Percentiles rank a stretch among this genome's conserved stretches.
Evolutionary conservation across 192 early-diverging fungal genomes (phyloP).

Genomic region (Paraglomus brasilianum): DNA sequence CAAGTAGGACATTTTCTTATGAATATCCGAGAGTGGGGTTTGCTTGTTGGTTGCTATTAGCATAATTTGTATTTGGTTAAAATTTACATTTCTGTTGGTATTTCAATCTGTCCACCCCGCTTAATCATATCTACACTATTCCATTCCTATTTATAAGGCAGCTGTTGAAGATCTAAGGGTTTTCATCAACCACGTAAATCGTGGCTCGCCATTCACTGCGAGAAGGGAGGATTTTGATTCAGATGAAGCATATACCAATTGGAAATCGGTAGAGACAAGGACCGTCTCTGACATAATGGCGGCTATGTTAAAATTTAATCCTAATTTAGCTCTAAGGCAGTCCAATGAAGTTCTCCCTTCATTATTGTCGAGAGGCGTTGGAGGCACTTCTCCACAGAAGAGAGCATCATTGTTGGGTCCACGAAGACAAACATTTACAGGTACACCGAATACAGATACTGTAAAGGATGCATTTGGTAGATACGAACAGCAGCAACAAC

Average conservation of each 20-base stretch:
- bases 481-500: conserved; percentile 16
- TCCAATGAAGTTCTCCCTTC: not conserved
- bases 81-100: no score
- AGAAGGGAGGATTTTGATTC: conserved; percentile 27
- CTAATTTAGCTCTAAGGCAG: not conserved
- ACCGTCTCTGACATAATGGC: conserved; percentile 14
- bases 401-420: not conserved
- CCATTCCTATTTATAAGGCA: not conserved
- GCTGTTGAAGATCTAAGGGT: conserved; percentile 21
- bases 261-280: conserved; percentile 27
- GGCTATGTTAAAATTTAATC: not conserved
- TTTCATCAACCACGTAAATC: conserved; percentile 27
- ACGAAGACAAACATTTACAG: not conserved
- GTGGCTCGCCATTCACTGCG: conserved; percentile 20
- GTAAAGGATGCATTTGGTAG: conserved; percentile 6
- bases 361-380: not conserved
- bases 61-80: no score
- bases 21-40: no score
- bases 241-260: conserved; percentile 25
- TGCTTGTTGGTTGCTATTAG: no score
- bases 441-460: conserved; percentile 4
- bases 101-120: no score
- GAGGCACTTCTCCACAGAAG: not conserved
- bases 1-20: conserved; percentile 3
- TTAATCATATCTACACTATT: no score